Evolutionary conservation across 2,329 filamentous ascomycete species (phyloP).

Genomic region (Furcasterigmium sp.): DNA sequence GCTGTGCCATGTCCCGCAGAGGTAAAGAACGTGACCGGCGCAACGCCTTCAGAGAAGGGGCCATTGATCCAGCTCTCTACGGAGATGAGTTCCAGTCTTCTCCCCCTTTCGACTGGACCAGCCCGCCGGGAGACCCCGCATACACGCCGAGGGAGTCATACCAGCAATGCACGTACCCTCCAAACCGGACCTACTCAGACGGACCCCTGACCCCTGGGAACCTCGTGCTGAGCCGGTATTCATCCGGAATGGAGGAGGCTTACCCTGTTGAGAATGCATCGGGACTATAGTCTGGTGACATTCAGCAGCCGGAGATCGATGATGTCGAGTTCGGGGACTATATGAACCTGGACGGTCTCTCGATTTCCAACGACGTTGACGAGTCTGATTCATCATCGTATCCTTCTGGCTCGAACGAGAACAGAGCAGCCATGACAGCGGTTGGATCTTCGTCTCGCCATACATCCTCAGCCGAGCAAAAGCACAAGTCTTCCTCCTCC

Average conservation of each 20-base stretch:
- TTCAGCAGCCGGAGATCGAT: background rate
- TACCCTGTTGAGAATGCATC: background rate
- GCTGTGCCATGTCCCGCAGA: background rate
- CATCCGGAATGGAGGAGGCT: background rate
- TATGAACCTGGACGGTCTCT: background rate
- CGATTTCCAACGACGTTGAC: background rate
- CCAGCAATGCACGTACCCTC: background rate
- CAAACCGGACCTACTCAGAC: background rate
- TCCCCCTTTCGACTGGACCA: background rate
- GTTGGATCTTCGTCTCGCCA: background rate
- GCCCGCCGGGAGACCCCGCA: background rate
- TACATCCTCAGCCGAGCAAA: background rate
- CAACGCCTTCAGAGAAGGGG: background rate
- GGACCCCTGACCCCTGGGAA: background rate
- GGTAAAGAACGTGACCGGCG: background rate
- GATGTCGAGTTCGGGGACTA: background rate
- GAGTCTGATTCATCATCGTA: background rate
- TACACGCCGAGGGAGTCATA: background rate
- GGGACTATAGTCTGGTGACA: background rate
- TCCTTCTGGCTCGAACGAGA: background rate
- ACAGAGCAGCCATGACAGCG: background rate
- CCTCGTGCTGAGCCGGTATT: background rate
- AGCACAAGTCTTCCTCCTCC: background rate
- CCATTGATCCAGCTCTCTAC: background rate
- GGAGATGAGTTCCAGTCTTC: background rate